Evolutionary conservation across 495 filamentous ascomycete genomes (phyloP), one percentile per base, ranked within the genome.

Genomic region (Podospora bellae-mahoneyi): DNA sequence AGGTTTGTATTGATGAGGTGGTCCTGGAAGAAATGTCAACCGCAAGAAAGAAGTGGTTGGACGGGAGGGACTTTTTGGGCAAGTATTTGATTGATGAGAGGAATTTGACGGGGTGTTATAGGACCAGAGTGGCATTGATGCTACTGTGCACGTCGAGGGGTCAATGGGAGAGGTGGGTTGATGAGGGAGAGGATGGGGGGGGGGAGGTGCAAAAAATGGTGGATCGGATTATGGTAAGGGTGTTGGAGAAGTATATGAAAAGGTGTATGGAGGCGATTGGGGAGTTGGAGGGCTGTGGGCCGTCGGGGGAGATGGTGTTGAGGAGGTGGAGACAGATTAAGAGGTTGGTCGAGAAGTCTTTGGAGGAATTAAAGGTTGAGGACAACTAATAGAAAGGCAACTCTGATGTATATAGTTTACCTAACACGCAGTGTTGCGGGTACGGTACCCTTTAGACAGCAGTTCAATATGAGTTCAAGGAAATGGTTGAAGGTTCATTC

Each of bases 71-170:
- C 28, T 93, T 91, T 72, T 79, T 90, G 62, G 91, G 90, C 69
- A 85, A 87, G 54, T 93, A 92, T 68, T 84, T 86, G 74, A 73
- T 92, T 4, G 89, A 87, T 68, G 70, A 77, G 9, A 76, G 84
- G 16, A 48, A 10, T 10, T 86, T 85, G 9, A 13, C 15, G 0
- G 86, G 85, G 30, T 94, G 91, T 73, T 87, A 90, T 67, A 84
- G 91, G 34, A 92, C 91, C 5, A 85, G 91, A 73, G 86, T 91
- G 23, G 91, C 89, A n/a, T 80, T 89, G 54, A 80, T 88, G 55
- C 61, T 84, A 56, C 64, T 84, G 56, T 75, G 78, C 54, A 76
- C 80, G 19, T 69, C 73, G 5, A 44, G 68, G 15, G 68, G 65
- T 6, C 68, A 78, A 66, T 83, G 81, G 81, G 72, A 73, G 68